Evolutionary conservation across 305 asterid genomes (phyloP).

Genomic region (Fraxinus baroniana): DNA sequence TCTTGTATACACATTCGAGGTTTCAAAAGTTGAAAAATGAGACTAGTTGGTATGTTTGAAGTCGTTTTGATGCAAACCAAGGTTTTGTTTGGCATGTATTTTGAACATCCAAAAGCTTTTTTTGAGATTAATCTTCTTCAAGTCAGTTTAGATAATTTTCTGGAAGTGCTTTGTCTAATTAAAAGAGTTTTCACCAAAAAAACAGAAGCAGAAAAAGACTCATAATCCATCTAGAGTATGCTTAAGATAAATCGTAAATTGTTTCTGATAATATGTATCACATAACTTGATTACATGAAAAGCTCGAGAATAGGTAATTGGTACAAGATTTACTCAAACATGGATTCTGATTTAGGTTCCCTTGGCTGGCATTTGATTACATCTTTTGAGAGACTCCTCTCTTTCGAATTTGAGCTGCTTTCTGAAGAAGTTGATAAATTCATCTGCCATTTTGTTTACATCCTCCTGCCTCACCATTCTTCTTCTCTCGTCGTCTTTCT

Average conservation of each 20-base stretch:
- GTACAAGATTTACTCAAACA: too few relatives aligned
- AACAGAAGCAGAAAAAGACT: too few relatives aligned
- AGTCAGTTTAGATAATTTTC: too few relatives aligned
- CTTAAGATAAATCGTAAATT: background rate
- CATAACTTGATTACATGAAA: background rate
- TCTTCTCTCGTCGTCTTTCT: slow-evolving; percentile 10
- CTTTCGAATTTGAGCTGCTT: slow-evolving; percentile 45
- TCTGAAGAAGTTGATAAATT: slow-evolving; percentile 42
- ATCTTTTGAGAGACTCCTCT: slow-evolving; percentile 35
- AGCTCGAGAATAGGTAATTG: background rate
- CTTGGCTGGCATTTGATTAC: slow-evolving; percentile 25
- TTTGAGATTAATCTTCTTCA: too few relatives aligned
- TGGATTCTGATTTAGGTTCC: slow-evolving; percentile 8
- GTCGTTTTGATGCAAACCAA: background rate
- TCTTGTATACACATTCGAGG: background rate
- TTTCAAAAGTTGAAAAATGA: background rate
- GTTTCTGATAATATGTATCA: background rate
- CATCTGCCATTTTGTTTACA: slow-evolving; percentile 37
- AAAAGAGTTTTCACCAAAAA: too few relatives aligned
- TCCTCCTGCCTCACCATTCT: slow-evolving; percentile 26
- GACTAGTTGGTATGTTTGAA: background rate
- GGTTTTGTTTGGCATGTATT: too few relatives aligned
- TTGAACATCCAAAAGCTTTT: too few relatives aligned
- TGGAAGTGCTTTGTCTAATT: too few relatives aligned
- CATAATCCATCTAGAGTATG: background rate